Percentiles rank a stretch among this genome's conserved stretches.
Conservation (phyloP, 2,329 filamentous ascomycete species). For the Aspergillus calidoustus region DNA sequence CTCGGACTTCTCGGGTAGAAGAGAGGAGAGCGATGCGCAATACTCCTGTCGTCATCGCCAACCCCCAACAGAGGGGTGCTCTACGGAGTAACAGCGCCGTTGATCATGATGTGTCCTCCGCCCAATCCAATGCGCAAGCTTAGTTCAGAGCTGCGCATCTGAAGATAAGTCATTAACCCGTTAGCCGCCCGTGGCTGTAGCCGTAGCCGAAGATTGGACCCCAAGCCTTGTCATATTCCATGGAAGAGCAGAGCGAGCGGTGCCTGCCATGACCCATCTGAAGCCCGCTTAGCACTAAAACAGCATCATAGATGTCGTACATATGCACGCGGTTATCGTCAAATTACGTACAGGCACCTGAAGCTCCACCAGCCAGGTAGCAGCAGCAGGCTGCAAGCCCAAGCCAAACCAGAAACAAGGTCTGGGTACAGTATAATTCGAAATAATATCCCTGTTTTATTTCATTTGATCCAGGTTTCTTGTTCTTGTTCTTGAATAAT, state of each 20-base stretch:
- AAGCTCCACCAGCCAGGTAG: background rate
- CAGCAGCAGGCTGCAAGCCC: background rate
- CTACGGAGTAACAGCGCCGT: background rate
- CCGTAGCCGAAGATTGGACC: background rate
- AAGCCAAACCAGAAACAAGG: background rate
- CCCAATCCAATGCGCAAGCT: background rate
- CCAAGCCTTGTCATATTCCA: background rate
- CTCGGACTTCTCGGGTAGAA: background rate
- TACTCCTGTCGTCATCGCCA: background rate
- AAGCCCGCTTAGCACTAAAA: background rate
- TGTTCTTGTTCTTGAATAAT: too few relatives aligned
- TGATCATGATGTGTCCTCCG: background rate
- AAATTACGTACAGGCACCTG: conserved; percentile 17
- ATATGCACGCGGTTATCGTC: conserved; percentile 20
- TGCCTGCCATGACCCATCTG: background rate
- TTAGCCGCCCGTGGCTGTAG: background rate
- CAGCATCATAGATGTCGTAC: conserved; percentile 17
- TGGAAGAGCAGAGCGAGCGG: background rate
- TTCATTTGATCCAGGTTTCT: background rate
- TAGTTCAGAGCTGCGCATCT: background rate
- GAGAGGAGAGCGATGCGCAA: background rate
- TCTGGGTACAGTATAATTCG: background rate
- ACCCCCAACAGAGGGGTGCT: background rate
- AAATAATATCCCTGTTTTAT: background rate
- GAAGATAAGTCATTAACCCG: background rate